phyloP scores from a whole-genome alignment of 2,329 filamentous ascomycete genomes.

The Xylaria sp. region DNA sequence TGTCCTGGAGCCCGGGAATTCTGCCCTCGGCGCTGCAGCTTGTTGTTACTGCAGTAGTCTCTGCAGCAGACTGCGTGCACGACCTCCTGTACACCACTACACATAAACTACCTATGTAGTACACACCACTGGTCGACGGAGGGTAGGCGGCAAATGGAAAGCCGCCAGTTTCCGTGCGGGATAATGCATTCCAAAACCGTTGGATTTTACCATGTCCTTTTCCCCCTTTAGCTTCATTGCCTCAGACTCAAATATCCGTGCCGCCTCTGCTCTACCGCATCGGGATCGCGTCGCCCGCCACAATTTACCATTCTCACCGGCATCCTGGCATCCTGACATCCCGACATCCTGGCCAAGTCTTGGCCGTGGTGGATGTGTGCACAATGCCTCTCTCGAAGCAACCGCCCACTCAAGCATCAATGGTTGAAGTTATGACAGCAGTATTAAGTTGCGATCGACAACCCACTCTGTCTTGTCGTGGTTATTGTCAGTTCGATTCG shows the following conservation, averaged over 20 bases:
- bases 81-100: neutral
- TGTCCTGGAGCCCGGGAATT: conserved; percentile 38
- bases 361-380: conserved; percentile 6
- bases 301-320: conserved; percentile 22
- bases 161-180: conserved; percentile 36
- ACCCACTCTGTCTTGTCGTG: conserved; percentile 9
- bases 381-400: neutral
- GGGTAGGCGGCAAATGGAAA: conserved; percentile 28
- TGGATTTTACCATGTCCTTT: conserved; percentile 47
- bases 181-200: conserved; percentile 45
- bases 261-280: conserved; percentile 44
- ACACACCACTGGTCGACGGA: conserved; percentile 9
- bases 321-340: neutral
- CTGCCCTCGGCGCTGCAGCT: conserved; percentile 31
- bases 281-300: conserved; percentile 32
- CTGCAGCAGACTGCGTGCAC: conserved; percentile 16
- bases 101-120: neutral
- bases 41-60: conserved; percentile 3
- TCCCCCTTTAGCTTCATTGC: conserved; percentile 38
- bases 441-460: conserved; percentile 26
- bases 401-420: neutral
- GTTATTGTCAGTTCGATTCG: conserved; percentile 18
- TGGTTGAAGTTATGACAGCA: conserved; percentile 15
- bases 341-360: conserved; percentile 16
- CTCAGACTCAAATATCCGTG: conserved; percentile 47